Base-by-base conservation (phyloP, 768 basidiomycete species). In the Lenzites betulinus region DNA sequence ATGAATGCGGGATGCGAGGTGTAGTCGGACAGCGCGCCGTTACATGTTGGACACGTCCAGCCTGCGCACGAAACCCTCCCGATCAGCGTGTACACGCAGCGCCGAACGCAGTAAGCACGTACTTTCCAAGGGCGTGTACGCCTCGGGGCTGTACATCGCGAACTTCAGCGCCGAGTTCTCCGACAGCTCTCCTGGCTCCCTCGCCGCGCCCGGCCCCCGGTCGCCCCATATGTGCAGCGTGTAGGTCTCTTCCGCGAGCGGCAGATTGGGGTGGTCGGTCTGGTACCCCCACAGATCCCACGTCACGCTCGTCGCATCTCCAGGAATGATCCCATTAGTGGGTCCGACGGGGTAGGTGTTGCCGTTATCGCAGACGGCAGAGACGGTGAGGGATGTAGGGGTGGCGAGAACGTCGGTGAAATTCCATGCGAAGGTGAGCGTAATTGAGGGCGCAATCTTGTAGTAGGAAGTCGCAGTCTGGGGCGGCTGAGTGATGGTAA, bases 401-500 rank as follows among this genome's bases (percentile, higher is more conserved):
- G 83, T 86, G 42, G 78, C 82, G 64, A 89, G 75, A 42, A 98
- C 77, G 58, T 80, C 79, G 16, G 92, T 92, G 68, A 93, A 83
- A 74, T 93, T 93, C 95, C 94, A 97, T 12, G 82, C 95, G 72
- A 97, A 92, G 22, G 93, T 96, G 70, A 97, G 85, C 60, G 78
- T 76, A 64, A 92, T 81, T 51, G 78, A 79, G 1, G 77, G 76
- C 0, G 92, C 90, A 70, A 97, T 90, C 81, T 95, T 94, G 80
- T 86, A 96, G 78, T 85, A 96, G 23, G 92, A 91, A 2, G 89
- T 88, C 35, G 86, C 83, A 9, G 90, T 89, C 64, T 87, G 83
- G 0, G 92, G 90, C 0, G 95, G 95, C 70, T 91, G 83, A 43
- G 91, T 92, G 70, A 93, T 83, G 60, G 83, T 81, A 52, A 92